phyloP scores from a whole-genome alignment of 306 rosid genomes.

The Rosa persica region DNA sequence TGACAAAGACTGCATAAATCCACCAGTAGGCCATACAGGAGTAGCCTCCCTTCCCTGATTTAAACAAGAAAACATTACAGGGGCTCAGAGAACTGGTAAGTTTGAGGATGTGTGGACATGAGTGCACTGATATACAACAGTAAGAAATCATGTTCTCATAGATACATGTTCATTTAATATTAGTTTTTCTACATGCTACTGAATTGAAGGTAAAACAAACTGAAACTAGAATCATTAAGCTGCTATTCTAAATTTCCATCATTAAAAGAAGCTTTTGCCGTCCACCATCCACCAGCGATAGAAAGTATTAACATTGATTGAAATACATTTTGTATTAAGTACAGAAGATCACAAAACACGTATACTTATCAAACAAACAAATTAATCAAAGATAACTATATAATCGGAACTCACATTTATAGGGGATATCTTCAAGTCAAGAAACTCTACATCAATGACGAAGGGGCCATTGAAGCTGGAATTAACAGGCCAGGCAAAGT shows the following conservation, averaged over 20 bases:
- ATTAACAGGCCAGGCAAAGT: slow-evolving; percentile 78
- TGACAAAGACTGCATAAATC: slow-evolving; percentile 46
- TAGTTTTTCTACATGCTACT: background rate
- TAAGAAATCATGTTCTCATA: background rate
- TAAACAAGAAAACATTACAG: background rate
- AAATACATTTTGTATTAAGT: background rate
- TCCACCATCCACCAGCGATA: background rate
- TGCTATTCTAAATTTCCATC: background rate
- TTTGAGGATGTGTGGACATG: background rate
- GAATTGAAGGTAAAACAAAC: slow-evolving; percentile 1
- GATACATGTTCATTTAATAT: background rate
- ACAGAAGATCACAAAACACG: background rate
- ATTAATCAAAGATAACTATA: background rate
- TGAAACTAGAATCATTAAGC: background rate
- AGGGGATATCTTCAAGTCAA: slow-evolving; percentile 68
- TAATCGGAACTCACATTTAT: slow-evolving; percentile 53
- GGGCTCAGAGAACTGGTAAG: background rate
- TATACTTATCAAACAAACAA: background rate
- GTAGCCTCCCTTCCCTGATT: slow-evolving; percentile 63
- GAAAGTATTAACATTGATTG: background rate
- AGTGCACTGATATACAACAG: background rate
- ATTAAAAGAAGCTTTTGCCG: background rate
- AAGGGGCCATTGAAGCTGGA: slow-evolving; percentile 61
- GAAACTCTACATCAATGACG: slow-evolving; percentile 83
- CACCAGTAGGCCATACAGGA: slow-evolving; percentile 68